Evolutionary conservation across 2,329 filamentous ascomycete genomes (phyloP), one percentile per base, ranked within the genome.

Genomic region (Cryphonectria parasitica): DNA sequence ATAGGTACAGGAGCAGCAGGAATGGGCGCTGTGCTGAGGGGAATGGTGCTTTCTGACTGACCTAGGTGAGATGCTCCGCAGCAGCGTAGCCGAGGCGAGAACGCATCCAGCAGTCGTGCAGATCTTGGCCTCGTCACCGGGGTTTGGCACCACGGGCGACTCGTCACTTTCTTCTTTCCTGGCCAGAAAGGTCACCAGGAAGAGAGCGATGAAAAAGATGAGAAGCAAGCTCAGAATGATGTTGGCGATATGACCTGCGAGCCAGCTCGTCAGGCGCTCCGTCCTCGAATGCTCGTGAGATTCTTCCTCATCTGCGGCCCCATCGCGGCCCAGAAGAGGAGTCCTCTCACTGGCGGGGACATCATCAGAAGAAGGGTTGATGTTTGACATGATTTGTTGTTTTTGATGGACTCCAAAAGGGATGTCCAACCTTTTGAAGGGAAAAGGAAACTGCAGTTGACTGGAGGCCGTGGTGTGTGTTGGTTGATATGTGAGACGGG

Each of bases 1-100:
- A 19, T 2, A 10, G 4, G 39, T 66, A 28, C 10, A 43, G 89
- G 13, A 0, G 4, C 36, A 64, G 5, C 10, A 39, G 34, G 3
- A 0, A 34, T 36, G 13, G 8, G 6, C 15, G 3, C 1, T 39
- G 36, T 39, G 36, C 17, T 10, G 11, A 22, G 49, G 19, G 31
- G 43, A 17, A 4, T 3, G 61, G 39, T 39, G 13, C 22, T 11
- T n/a, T 7, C 22, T 49, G 22, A 11, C 45, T 49, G 25, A 72
- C 71, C 69, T 71, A 6, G 71, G 64, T 6, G 71, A 72, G 66
- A 72, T 71, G 36, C 71, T 72, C 66, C 71, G 71, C 52, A 72
- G 69, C 4, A 72, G 69, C 0, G 71, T 72, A 10, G 71, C 63
- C n/a, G 71, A 63, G 25, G 71, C 71, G 15, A 72, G 71, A n/a